These are phyloP conservation scores for Erodium chrysanthum DNA, from an alignment of 441 rosid genomes.

Conservation along the genomic window DNA sequence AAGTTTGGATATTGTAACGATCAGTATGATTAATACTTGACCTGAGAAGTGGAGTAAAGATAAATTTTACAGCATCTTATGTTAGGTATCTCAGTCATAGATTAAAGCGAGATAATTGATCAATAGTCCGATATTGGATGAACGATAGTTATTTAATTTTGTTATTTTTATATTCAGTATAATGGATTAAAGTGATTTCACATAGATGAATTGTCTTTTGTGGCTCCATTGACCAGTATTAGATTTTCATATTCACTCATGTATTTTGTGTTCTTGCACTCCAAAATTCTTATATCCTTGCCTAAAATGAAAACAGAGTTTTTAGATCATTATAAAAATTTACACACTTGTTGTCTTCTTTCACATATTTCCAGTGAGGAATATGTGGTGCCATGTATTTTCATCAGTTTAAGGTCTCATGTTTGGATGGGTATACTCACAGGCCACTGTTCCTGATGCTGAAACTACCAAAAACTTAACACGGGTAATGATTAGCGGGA, in stretches of 20 bases:
- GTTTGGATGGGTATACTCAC: slow-evolving; percentile 25
- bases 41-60: not conserved
- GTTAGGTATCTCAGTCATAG: not conserved
- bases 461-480: slow-evolving; percentile 66
- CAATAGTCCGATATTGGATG: not conserved
- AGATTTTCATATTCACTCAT: not conserved
- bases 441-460: slow-evolving; percentile 91
- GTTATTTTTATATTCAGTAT: not conserved
- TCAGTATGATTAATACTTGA: not conserved
- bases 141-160: not conserved
- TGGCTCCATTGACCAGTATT: not conserved
- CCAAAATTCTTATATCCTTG: not conserved
- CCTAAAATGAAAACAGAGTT: not conserved
- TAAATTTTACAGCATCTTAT: not conserved
- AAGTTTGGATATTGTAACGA: not conserved
- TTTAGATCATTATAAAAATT: not conserved
- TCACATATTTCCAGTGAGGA: not conserved
- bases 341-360: not conserved
- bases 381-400: slow-evolving; percentile 7
- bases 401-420: slow-evolving; percentile 18
- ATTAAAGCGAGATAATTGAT: not conserved
- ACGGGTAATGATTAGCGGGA: slow-evolving; percentile 61
- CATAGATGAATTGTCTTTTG: not conserved
- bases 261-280: slow-evolving; percentile 4
- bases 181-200: not conserved